Conservation (phyloP, 176 grass and related monocot genomes). For the Poa annua region DNA sequence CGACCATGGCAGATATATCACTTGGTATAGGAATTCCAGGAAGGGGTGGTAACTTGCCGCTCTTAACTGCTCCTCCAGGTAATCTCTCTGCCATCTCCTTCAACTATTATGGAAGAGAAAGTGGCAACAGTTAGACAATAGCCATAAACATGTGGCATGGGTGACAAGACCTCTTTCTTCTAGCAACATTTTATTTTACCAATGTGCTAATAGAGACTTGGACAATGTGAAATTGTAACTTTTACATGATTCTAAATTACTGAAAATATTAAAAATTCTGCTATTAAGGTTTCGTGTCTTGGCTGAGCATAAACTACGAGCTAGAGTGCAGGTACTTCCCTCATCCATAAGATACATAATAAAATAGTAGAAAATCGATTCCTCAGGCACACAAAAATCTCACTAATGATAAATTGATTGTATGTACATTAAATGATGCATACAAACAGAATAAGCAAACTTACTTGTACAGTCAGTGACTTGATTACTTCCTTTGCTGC, state of each 20-base stretch:
- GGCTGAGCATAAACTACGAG: conserved; percentile 12
- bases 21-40: conserved; percentile 50
- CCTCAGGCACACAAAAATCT: neutral
- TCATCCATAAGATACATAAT: neutral
- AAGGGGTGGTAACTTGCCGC: conserved; percentile 64
- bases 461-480: conserved; percentile 85
- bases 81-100: conserved; percentile 94
- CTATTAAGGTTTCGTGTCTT: conserved; percentile 1
- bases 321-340: neutral
- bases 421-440: neutral
- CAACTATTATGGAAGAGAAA: conserved; percentile 50
- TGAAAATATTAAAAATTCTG: conserved; percentile 20
- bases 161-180: conserved; percentile 11
- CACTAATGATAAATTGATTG: conserved; percentile 8
- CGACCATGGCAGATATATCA: conserved; percentile 47
- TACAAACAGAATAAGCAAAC: conserved; percentile 23
- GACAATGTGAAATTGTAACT: neutral
- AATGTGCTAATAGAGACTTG: conserved; percentile 24
- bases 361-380: conserved; percentile 4
- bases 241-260: neutral
- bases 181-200: neutral
- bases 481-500: conserved; percentile 98
- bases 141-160: neutral
- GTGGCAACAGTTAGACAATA: conserved; percentile 22
- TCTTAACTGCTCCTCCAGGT: conserved; percentile 64